Evolutionary conservation across 2,329 filamentous ascomycete species (phyloP), one percentile per base, ranked within the genome.

Genomic region (Paecilomyces variotii): DNA sequence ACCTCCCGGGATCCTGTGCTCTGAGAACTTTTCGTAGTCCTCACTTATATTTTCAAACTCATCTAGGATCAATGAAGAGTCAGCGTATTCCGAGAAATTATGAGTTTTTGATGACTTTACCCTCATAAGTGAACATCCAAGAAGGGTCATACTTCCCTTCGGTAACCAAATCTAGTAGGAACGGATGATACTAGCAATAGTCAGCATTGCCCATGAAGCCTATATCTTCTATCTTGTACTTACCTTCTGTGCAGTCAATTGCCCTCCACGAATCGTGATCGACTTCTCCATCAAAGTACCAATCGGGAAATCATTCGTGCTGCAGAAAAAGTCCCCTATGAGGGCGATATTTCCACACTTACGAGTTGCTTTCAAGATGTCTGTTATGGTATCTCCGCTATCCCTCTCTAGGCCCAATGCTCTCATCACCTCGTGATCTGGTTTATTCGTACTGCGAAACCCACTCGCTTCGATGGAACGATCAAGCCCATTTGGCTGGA

Each of bases 221-320:
- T 4, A 1, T 24, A 7, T 45, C 7, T 45, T 45, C 9, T n/a
- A 12, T 6, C 3, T 52, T 12, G 12, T 10, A 26, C 25, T 9
- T 57, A 66, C 66, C 60, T 67, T 68, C 55, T 68, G 63, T 1
- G 62, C 64, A 39, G 61, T 58, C 5, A 66, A 54, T 52, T 70
- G 69, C 1, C 68, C 68, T 0, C 71, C 71, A 25, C 68, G 64
- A 11, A 71, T 56, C 1, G 68, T 72, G 59, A 73, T 63, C 2
- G 62, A 65, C 53, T 72, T 72, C 58, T 73, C 68, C 68, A 72
- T 72, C 56, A 73, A 54, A 53, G 66, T 63, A 11, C 70, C 68
- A 34, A 72, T 71, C 0, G 66, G 67, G 49, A 70, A 71, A 53
- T 69, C 60, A 54, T 68, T 66, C 9, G 67, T 70, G 1, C 51